Evolutionary conservation across 2,329 filamentous ascomycete genomes (phyloP), one percentile per base, ranked within the genome.

Genomic region (Sclerotinia spermophila): DNA sequence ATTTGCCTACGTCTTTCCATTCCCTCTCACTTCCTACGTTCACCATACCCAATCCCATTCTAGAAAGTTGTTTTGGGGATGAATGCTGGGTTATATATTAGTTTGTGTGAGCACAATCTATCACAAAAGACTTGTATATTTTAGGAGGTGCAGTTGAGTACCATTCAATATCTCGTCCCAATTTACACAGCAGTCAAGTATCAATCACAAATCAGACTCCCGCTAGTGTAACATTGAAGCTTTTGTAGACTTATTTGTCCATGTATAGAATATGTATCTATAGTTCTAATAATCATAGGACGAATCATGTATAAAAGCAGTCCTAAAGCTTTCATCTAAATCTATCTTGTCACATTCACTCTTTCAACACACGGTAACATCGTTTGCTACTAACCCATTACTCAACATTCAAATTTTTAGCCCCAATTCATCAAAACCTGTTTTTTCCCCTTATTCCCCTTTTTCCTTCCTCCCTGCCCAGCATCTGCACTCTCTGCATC

Each of bases 401-500:
- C n/a, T 60, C 24, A 42, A 21, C 15, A 60, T 10, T 60, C 58
- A 17, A 59, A 59, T 3, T 2, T n/a, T 68, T 38, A 69, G 44
- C 67, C 67, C 67, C 67, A 69, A 69, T 69, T 69, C 56, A 69
- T 86, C 64, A 89, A 79, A 11, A 90, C 86, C 78, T 88, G 82
- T 78, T 88, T 89, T 78, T 89, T 88, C 27, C 84, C 85, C 80
- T 89, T 86, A 71, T 86, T 86, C 5, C 82, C 82, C 72, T 84
- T 87, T 79, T 87, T 89, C 77, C 86, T 87, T 1, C 71, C 79
- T 2, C 75, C 79, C 24, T 77, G 76, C 35, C 71, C 73, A 64
- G 30, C 69, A 17, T 61, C 71, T 17, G 55, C 62, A 35, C 35
- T 78, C 24, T 77, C 77, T 17, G 11, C 45, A 15, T 62, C 65